Evolutionary conservation across 768 basidiomycete species (phyloP).

Genomic region (Gloeophyllum trabeum): DNA sequence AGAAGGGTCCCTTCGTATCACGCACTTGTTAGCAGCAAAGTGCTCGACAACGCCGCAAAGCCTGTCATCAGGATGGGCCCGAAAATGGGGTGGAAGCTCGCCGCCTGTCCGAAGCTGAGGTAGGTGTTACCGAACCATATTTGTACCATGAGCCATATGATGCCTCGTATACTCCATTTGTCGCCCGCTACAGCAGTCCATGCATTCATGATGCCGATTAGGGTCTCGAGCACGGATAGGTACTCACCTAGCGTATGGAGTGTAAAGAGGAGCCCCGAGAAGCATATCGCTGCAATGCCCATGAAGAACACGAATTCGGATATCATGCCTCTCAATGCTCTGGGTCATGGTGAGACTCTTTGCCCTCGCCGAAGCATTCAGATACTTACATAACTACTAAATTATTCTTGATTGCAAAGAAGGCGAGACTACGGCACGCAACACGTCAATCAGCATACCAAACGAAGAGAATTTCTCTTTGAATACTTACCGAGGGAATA

Average conservation of each 20-base stretch:
- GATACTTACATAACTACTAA: conserved; percentile 60
- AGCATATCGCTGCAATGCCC: conserved; percentile 64
- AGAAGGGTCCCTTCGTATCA: conserved; percentile 5
- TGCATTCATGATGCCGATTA: neutral
- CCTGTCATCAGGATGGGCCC: conserved; percentile 72
- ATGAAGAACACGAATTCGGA: conserved; percentile 74
- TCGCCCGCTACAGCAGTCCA: neutral
- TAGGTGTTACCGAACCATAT: conserved; percentile 82
- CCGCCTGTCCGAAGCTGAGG: conserved; percentile 32
- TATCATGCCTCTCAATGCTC: conserved; percentile 76
- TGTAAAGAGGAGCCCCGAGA: conserved; percentile 63
- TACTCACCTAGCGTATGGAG: conserved; percentile 35
- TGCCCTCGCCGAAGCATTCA: neutral
- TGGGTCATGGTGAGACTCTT: conserved; percentile 14
- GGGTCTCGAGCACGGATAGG: neutral
- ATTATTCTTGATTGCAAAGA: conserved; percentile 71
- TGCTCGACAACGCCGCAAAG: conserved; percentile 73
- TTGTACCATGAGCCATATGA: conserved; percentile 66
- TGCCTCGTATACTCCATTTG: neutral
- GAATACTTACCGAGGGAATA: conserved; percentile 77
- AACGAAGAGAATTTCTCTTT: neutral
- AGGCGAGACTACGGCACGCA: conserved; percentile 44
- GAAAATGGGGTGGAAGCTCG: conserved; percentile 42
- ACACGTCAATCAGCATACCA: neutral
- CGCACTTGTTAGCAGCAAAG: conserved; percentile 71